Percentiles rank a stretch among this genome's conserved stretches.
These are phyloP conservation scores for Artomyces pyxidatus DNA, from an alignment of 768 basidiomycete species.

Conservation along the genomic window DNA sequence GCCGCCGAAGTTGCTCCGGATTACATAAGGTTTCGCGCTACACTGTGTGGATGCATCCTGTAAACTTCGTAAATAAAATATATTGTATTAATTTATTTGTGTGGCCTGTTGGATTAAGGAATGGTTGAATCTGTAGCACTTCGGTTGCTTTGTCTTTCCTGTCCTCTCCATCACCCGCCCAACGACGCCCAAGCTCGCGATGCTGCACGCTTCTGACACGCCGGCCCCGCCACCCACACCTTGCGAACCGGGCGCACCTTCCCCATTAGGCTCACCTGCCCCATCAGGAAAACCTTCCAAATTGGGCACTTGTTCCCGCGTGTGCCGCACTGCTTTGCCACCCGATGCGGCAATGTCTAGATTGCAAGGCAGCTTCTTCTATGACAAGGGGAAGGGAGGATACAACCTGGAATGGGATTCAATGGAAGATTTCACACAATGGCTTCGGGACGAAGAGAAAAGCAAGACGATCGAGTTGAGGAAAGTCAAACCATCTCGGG, in stretches of 20 bases:
- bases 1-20: not conserved
- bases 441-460: not conserved
- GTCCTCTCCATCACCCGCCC: not conserved
- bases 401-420: not conserved
- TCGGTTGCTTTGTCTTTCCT: not conserved
- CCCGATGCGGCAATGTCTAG: not conserved
- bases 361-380: not conserved
- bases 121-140: not conserved
- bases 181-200: not conserved
- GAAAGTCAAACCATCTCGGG: no score
- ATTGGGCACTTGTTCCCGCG: not conserved
- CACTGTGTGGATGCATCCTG: not conserved
- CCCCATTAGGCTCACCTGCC: not conserved
- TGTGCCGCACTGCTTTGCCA: not conserved
- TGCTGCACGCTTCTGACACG: not conserved
- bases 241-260: no score
- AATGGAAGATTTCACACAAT: not conserved
- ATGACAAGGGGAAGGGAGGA: not conserved
- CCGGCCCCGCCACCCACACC: no score
- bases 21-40: not conserved
- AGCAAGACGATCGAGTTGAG: no score
- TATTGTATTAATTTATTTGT: not conserved
- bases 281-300: not conserved
- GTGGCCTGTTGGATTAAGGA: not conserved
- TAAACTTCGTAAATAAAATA: not conserved